Evolutionary conservation across 1,284 basidiomycete genomes (phyloP).

Genomic region (Omphalotus olearius): DNA sequence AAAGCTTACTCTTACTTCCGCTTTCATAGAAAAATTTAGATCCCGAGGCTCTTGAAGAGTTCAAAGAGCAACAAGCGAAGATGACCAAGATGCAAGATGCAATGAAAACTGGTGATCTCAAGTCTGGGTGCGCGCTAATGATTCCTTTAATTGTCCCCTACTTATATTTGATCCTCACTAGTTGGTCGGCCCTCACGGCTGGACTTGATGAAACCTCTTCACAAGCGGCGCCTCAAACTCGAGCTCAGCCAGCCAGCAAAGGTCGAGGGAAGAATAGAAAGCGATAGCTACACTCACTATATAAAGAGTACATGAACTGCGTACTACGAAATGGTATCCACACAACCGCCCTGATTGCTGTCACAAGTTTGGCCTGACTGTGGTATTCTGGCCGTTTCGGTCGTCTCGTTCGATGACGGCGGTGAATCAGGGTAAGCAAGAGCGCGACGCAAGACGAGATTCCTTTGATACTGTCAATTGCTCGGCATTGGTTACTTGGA

Average conservation of each 20-base stretch:
- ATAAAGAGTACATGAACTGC: no score
- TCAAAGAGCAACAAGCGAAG: conserved; percentile 65
- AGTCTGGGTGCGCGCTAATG: conserved; percentile 39
- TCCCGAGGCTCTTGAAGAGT: conserved; percentile 68
- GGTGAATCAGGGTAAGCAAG: conserved; percentile 41
- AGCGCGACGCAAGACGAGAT: conserved; percentile 50
- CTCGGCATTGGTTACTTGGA: background rate
- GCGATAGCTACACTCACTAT: background rate
- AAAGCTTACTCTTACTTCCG: conserved; percentile 8
- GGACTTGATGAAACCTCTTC: conserved; percentile 14
- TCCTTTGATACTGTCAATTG: conserved; percentile 35
- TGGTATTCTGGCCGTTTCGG: no score
- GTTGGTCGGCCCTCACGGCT: conserved; percentile 36
- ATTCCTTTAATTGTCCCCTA: background rate
- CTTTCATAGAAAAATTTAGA: conserved; percentile 70
- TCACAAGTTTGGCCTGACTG: no score
- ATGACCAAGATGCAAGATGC: conserved; percentile 56
- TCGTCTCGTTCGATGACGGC: background rate
- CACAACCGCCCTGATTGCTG: no score
- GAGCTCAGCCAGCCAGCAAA: conserved; percentile 7
- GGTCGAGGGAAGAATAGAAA: conserved; percentile 11
- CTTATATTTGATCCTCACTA: conserved; percentile 21
- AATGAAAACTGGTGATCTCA: conserved; percentile 54
- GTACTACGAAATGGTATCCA: no score
- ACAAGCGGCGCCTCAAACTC: conserved; percentile 1